Base-by-base conservation (phyloP, 495 filamentous ascomycete genomes). In the Xylaria cubensis region DNA sequence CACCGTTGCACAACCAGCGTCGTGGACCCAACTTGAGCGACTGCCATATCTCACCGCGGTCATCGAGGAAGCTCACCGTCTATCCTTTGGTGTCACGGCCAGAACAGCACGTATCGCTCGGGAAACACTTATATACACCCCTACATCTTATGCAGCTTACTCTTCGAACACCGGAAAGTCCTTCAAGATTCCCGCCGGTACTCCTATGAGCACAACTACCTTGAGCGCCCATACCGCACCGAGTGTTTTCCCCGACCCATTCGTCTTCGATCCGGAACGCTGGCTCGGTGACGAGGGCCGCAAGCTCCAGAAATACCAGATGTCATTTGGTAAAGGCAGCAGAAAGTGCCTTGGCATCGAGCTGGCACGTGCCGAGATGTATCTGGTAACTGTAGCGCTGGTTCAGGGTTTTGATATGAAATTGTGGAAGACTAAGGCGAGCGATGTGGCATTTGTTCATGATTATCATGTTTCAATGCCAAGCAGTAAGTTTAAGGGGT, bases 301-400 rank as follows among this genome's bases (percentile, higher is more conserved):
- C 32, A 73, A 72, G 24, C 77, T 86, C 10, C 81, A 85, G 32
- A 83, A 78, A 69, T 86, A 86, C 67, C 71, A 86, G 70, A 77
- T 84, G 36, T 72, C 83, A 0, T 88, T 87, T 62, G 81, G 77
- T 48, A 82, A 80, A 68, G 86, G 86, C 32, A 78, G 80, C n/a
- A 67, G 86, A 51, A 77, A 76, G 29, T 88, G 86, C 65, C 74
- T 88, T 46, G 86, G 80, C 24, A 77, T 80, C 29, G 73, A 80
- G 51, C 74, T 82, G n/a, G 80, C 80, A 55, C 73, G 75, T 73
- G 80, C 80, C 21, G 79, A 79, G 75, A 72, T 80, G 75, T 76
- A 82, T 50, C 81, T 86, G 32, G 73, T 74, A 21, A 64, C 74
- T 56, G 76, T 72, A 55, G 74, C 64, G 26, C 32, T 77, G 50